A percentile compares a stretch with the other conserved stretches of the same genome.
Evolutionary conservation across 108 stramenopile species (phyloP).

Genomic region (Seminavis robusta): DNA sequence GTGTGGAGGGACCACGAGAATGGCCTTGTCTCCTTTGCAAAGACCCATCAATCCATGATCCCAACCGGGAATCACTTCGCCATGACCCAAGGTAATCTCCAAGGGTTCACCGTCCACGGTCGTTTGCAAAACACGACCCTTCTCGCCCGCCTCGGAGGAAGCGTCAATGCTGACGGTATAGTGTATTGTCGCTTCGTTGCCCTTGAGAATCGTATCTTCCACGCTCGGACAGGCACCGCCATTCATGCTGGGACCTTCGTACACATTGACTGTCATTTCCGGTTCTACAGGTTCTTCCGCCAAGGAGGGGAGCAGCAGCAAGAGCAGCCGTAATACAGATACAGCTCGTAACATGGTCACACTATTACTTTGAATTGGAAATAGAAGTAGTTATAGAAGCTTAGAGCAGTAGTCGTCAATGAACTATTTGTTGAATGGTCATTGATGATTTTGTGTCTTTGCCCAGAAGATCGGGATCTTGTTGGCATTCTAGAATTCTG

Average conservation of each 20-base stretch:
- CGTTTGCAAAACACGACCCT: conserved; percentile 20
- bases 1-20: conserved; percentile 23
- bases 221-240: too few relatives aligned
- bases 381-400: too few relatives aligned
- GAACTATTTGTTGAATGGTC: too few relatives aligned
- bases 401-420: too few relatives aligned
- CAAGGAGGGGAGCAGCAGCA: too few relatives aligned
- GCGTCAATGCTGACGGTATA: conserved; percentile 25
- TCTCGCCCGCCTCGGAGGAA: background rate
- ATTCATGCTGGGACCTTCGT: conserved; percentile 16
- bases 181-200: conserved; percentile 15
- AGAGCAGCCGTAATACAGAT: too few relatives aligned
- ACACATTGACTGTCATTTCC: conserved; percentile 20
- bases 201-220: conserved; percentile 10
- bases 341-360: too few relatives aligned
- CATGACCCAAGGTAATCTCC: conserved; percentile 20
- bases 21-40: conserved; percentile 17
- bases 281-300: too few relatives aligned
- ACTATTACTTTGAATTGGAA: too few relatives aligned
- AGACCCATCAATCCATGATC: conserved; percentile 25
- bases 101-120: conserved; percentile 23
- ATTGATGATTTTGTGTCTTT: too few relatives aligned
- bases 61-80: conserved; percentile 25
- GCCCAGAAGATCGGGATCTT: too few relatives aligned
- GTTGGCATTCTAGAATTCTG: too few relatives aligned